Base-by-base conservation (phyloP, 306 rosid genomes). In the Cicer yamashitae region DNA sequence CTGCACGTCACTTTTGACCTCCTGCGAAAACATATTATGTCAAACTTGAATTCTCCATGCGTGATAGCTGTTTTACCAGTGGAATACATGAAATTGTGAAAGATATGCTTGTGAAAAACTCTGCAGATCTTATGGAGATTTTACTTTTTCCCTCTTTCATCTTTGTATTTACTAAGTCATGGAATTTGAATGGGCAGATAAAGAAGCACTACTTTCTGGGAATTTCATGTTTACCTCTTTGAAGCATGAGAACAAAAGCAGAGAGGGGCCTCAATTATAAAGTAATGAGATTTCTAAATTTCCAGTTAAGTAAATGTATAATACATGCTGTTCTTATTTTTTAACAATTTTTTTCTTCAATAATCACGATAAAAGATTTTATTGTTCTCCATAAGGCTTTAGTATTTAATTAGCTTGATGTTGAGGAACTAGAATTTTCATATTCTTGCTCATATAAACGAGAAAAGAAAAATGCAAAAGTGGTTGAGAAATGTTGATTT, bases 171-270 rank as follows among this genome's bases (percentile, higher is more conserved):
- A 63, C 80, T 77, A 70, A 76, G 10, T 75, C 58, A 13, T 83
- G 82, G 13, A 60, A 58, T 80, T 86, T 67, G 79, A 71, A 80
- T 81, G 79, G 68, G 89, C 97, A 93, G 96, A 91, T 82, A 91
- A 78, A 87, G 97, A 88, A 79, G 90, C 96, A 53, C 80, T 93
- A 61, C 70, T 65, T 40, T 87, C 97, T 1, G 98, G 97, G 77
- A 93, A 93, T 79, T 93, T 93, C 83, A 79, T 65, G 86, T 91
- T 93, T 81, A 85, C 96, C 50, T 63, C 91, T 34, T 72, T 93
- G 86, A 82, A 91, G 84, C 57, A 61, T 1, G 84, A 82, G 77
- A 78, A 72, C 78, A 68, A 39, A 79, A 81, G 66, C 30, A 45
- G 71, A 46, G 64, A 69, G 63, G 76, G 40, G 43, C 59, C 10